Conservation (phyloP, 805 yeast genomes). For the Candida michaelii region DNA sequence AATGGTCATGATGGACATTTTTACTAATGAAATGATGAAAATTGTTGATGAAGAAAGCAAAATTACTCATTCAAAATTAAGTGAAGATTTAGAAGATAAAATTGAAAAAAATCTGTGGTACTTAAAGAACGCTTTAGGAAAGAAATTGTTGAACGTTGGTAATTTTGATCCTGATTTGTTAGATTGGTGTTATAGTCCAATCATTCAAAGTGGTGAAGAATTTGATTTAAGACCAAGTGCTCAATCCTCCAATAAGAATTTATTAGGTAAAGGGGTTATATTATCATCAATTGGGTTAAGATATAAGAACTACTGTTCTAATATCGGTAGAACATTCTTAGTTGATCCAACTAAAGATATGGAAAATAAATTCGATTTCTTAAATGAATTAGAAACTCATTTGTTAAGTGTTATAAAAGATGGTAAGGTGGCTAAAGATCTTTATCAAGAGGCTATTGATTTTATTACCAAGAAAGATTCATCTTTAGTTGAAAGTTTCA, state of each 20-base stretch:
- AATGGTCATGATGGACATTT: slow-evolving; percentile 72
- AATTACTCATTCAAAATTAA: slow-evolving; percentile 67
- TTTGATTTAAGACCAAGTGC: slow-evolving; percentile 86
- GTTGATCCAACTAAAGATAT: slow-evolving; percentile 84
- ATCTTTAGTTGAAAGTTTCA: slow-evolving; percentile 60
- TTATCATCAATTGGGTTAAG: slow-evolving; percentile 82
- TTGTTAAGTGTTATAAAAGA: slow-evolving; percentile 61
- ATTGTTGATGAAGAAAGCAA: slow-evolving; percentile 84
- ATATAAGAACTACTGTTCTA: slow-evolving; percentile 86
- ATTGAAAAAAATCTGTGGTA: slow-evolving; percentile 75
- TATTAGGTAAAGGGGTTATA: slow-evolving; percentile 73
- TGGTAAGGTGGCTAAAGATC: slow-evolving; percentile 65
- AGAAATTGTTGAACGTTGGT: slow-evolving; percentile 47
- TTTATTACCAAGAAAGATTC: slow-evolving; percentile 59
- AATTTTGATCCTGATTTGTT: slow-evolving; percentile 75
- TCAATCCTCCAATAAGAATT: slow-evolving; percentile 61
- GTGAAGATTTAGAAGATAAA: slow-evolving; percentile 75
- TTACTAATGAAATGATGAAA: slow-evolving; percentile 84
- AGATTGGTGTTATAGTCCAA: slow-evolving; percentile 94
- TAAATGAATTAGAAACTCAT: slow-evolving; percentile 66
- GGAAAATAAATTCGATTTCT: slow-evolving; percentile 75
- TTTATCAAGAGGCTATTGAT: slow-evolving; percentile 63
- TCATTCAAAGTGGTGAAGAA: slow-evolving; percentile 82
- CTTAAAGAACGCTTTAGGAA: slow-evolving; percentile 49
- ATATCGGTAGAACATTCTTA: slow-evolving; percentile 81